Evolutionary conservation across 2,329 filamentous ascomycete species (phyloP).

Genomic region (Alternaria triticimaculans): DNA sequence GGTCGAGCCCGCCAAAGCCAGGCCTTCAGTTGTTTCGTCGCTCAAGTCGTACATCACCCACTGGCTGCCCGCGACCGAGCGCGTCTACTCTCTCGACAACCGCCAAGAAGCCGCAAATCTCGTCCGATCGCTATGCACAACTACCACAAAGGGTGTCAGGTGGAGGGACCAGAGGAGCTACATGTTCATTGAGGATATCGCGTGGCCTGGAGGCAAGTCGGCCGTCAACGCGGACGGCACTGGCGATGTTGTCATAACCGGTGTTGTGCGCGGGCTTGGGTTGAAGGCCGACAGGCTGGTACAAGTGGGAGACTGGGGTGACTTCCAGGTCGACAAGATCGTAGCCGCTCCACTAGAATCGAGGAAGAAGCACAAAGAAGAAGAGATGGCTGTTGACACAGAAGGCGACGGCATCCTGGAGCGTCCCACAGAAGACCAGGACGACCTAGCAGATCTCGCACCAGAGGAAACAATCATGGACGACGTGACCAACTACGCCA

Average conservation of each 20-base stretch:
- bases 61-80: constrained; percentile 92
- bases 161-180: constrained; percentile 97
- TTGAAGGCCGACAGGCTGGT: constrained; percentile 89
- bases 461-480: constrained; percentile 85
- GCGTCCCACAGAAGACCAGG: constrained; percentile 76
- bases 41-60: constrained; percentile 92
- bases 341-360: constrained; percentile 72
- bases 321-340: constrained; percentile 91
- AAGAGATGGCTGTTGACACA: constrained; percentile 73
- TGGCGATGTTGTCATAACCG: constrained; percentile 76
- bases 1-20: constrained; percentile 79
- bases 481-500: constrained; percentile 62
- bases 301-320: constrained; percentile 91
- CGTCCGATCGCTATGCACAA: constrained; percentile 88
- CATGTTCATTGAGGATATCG: constrained; percentile 86
- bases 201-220: constrained; percentile 65
- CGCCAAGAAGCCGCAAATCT: constrained; percentile 90
- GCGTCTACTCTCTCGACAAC: constrained; percentile 85
- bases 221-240: constrained; percentile 54
- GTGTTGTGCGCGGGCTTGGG: constrained; percentile 82
- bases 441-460: constrained; percentile 82
- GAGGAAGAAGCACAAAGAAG: constrained; percentile 64
- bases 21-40: constrained; percentile 76
- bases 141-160: constrained; percentile 88
- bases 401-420: constrained; percentile 67